Conservation (phyloP, 75 land plant species). For the Pinus albicaulis region DNA sequence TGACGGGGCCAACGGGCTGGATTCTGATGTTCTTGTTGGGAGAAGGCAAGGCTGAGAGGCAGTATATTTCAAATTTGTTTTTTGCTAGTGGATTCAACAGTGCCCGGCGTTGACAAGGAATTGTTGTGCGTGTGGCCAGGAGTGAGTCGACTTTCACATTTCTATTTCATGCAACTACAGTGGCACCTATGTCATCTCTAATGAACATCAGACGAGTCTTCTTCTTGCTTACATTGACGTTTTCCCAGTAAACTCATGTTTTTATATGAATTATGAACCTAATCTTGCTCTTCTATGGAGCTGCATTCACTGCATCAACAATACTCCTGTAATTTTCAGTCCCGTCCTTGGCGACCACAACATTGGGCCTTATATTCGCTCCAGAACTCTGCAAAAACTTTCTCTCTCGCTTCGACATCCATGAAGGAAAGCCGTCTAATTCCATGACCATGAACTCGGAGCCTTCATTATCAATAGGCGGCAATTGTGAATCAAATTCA, state of each 20-base stretch:
- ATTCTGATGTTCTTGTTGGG: no score
- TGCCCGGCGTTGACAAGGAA: no score
- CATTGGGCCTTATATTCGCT: background rate
- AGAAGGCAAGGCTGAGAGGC: no score
- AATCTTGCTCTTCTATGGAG: slow-evolving; percentile 1
- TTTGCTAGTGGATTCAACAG: no score
- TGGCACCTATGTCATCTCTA: slow-evolving; percentile 17
- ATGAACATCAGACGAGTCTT: slow-evolving; percentile 13
- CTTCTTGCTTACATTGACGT: slow-evolving; percentile 2
- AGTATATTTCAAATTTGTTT: no score
- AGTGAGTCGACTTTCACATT: background rate
- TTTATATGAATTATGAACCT: slow-evolving; percentile 16
- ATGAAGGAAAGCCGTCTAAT: slow-evolving; percentile 8
- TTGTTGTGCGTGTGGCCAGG: no score
- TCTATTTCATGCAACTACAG: slow-evolving; percentile 11
- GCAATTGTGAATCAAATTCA: no score
- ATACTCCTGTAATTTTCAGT: slow-evolving; percentile 11
- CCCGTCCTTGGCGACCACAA: slow-evolving; percentile 22
- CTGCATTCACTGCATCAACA: slow-evolving; percentile 2
- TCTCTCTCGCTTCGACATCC: slow-evolving; percentile 20
- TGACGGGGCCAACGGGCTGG: no score
- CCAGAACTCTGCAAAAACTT: slow-evolving; percentile 1
- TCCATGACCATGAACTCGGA: background rate
- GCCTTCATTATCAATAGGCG: no score
- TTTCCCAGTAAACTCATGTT: slow-evolving; percentile 9